These are phyloP conservation scores for Austroboletus festivus DNA, from an alignment of 768 basidiomycete species.

Conservation along the genomic window DNA sequence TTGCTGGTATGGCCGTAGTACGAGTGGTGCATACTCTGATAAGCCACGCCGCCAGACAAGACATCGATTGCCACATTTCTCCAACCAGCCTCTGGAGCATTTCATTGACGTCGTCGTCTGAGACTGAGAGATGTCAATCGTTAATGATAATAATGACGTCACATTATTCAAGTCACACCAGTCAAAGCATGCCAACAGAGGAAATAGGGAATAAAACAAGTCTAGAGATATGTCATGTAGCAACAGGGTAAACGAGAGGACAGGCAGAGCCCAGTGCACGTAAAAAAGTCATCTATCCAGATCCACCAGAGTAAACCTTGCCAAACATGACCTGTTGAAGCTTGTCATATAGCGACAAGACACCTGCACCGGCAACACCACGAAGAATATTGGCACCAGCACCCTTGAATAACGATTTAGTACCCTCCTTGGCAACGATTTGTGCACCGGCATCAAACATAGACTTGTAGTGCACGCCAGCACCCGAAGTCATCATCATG, in stretches of 20 bases:
- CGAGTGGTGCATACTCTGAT: conserved; percentile 10
- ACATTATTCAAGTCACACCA: conserved; percentile 20
- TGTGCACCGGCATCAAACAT: conserved; percentile 97
- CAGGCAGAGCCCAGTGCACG: conserved; percentile 26
- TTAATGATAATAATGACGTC: no score
- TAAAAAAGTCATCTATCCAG: conserved; percentile 20
- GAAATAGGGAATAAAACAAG: conserved; percentile 31
- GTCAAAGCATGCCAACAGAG: conserved; percentile 22
- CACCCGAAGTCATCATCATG: conserved; percentile 99
- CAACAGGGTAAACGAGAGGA: conserved; percentile 27
- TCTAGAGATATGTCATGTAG: conserved; percentile 30
- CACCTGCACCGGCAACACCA: conserved; percentile 99
- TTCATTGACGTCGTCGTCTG: conserved; percentile 16
- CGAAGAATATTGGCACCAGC: conserved; percentile 95
- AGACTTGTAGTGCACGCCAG: conserved; percentile 94
- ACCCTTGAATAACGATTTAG: conserved; percentile 97
- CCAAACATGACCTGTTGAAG: conserved; percentile 94
- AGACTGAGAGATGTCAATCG: no score
- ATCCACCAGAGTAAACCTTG: conserved; percentile 98
- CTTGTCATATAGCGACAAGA: conserved; percentile 98
- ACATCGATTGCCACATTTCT: conserved; percentile 1
- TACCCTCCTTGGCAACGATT: conserved; percentile 94
- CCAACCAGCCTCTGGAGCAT: conserved; percentile 2
- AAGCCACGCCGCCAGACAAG: conserved; percentile 6
- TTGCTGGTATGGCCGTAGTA: conserved; percentile 86